Base-by-base conservation (phyloP, 495 filamentous ascomycete species). In the Letharia columbiana region DNA sequence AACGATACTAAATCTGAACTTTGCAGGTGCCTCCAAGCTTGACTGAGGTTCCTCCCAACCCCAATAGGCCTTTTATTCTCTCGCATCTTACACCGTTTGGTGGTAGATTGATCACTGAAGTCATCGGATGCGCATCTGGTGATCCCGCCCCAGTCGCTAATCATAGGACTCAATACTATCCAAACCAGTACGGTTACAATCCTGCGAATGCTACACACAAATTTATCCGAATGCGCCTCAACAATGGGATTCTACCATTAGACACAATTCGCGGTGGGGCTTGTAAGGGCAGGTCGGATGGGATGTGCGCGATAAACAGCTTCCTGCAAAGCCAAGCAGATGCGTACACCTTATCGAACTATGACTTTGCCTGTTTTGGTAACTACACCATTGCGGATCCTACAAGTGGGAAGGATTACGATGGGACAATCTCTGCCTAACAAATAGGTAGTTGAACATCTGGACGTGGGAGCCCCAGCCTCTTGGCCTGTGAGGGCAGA, bases 201-300 rank as follows among this genome's bases (percentile, higher is more conserved):
- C 54, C 74, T 0, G 42, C 67, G 10, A 77, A 77, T 61, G 76
- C 76, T 1, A 65, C 72, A 12, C n/a, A 77, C 66, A 78, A 77
- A 28, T 77, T 77, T 67, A 66, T 77, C 44, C 71, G 77, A n/a
- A 75, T 77, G 74, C 68, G 76, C 3, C 59, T 79, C 47, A 79
- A 79, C 65, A 71, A 75, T 58, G 76, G 76, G 11, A 75, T 79
- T 57, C 49, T 79, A n/a, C 77, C 77, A 0, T 50, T 78, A 15
- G 68, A 73, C 37, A 75, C 75, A 2, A 75, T 78, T 47, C 72
- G 74, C 31, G 75, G 73, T 2, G 76, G 75, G 7, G 61, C 54
- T 2, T 78, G 76, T 52, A 60, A 49, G 11, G 71, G 73, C 3
- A 56, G 76, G 31, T 67, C 72, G n/a, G 77, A 78, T 68, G 77